phyloP scores from a whole-genome alignment of 176 grass and related monocot species.

The Cenchrus purpureus region DNA sequence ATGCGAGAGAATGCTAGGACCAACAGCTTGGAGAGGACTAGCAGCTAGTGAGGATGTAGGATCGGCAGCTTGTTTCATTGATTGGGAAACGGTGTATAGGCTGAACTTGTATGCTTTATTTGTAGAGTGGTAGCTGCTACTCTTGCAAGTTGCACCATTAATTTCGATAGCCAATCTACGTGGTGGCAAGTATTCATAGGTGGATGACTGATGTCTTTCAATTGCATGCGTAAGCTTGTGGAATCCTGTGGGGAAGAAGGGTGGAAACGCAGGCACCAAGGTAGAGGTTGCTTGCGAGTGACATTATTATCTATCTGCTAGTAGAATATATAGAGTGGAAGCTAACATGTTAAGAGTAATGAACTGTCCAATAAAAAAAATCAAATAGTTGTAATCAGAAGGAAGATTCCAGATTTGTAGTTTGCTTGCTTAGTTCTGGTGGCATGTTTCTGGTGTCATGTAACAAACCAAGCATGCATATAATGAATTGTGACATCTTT shows the following conservation, averaged over 20 bases:
- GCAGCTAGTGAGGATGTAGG: conserved; percentile 12
- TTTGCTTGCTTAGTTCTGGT: neutral
- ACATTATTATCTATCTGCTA: neutral
- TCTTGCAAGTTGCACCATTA: neutral
- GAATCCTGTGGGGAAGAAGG: neutral
- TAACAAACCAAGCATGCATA: neutral
- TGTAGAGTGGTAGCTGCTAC: neutral
- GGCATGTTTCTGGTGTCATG: neutral
- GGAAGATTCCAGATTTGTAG: neutral
- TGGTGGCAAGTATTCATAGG: neutral
- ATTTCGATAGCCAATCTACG: neutral
- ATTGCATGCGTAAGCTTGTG: neutral
- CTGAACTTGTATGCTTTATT: conserved; percentile 22
- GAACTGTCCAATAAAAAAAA: neutral
- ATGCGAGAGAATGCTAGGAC: conserved; percentile 83
- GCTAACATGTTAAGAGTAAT: neutral
- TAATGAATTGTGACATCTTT: neutral
- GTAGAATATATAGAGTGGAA: neutral
- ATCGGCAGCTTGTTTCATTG: conserved; percentile 5
- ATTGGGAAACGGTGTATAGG: conserved; percentile 15
- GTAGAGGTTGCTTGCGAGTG: neutral
- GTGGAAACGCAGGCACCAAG: neutral
- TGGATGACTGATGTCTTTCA: neutral
- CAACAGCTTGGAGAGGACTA: conserved; percentile 49
- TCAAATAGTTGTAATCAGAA: neutral